A percentile compares a stretch with the other conserved stretches of the same genome.
Conservation (phyloP, 257 asterid genomes). For the Buddleja alternifolia region DNA sequence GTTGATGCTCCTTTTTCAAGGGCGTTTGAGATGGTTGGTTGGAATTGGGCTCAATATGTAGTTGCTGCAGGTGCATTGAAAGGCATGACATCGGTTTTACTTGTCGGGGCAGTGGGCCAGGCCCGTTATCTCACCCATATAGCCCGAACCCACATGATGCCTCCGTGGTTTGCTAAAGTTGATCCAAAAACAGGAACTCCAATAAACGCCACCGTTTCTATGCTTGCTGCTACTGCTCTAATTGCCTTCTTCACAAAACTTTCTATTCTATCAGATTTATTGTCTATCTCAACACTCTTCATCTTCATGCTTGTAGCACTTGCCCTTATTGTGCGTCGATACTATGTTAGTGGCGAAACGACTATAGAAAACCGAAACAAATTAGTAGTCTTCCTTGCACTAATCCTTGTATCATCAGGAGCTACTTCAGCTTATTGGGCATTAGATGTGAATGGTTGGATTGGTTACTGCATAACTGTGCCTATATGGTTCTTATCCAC, state of each 20-base stretch:
- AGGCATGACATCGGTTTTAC: constrained; percentile 69
- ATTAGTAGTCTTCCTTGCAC: constrained; percentile 36
- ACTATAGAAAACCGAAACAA: constrained; percentile 45
- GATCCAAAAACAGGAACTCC: constrained; percentile 65
- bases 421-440: constrained; percentile 63
- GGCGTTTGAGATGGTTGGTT: constrained; percentile 56
- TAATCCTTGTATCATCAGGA: constrained; percentile 49
- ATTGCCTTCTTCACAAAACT: constrained; percentile 68
- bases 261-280: constrained; percentile 45
- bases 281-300: constrained; percentile 63
- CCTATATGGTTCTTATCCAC: constrained; percentile 55
- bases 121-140: constrained; percentile 78
- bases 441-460: constrained; percentile 42
- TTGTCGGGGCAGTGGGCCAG: constrained; percentile 69
- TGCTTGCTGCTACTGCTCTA: constrained; percentile 57
- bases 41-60: constrained; percentile 68
- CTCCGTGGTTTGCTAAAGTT: constrained; percentile 75
- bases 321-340: constrained; percentile 57
- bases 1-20: constrained; percentile 62
- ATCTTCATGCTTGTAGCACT: constrained; percentile 65
- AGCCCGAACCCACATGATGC: constrained; percentile 73
- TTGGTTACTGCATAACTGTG: constrained; percentile 49
- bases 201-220: constrained; percentile 51
- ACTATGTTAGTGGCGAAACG: constrained; percentile 55
- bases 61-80: constrained; percentile 73